Evolutionary conservation across 257 asterid species (phyloP).

Genomic region (Anisodus tanguticus): DNA sequence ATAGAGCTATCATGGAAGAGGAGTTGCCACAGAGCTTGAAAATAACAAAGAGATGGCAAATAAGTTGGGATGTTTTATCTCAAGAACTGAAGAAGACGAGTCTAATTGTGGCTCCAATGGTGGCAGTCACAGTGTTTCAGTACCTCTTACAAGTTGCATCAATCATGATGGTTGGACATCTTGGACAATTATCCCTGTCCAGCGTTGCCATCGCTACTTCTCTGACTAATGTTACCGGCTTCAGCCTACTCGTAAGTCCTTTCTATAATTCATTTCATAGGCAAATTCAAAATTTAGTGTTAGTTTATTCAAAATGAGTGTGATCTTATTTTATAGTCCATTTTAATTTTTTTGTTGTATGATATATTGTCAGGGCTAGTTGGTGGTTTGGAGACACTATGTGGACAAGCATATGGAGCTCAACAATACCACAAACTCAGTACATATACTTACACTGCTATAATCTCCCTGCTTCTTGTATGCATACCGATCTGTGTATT

Average conservation of each 20-base stretch:
- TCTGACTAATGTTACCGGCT: conserved; percentile 49
- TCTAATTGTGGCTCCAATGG: conserved; percentile 56
- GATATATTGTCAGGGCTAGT: conserved; percentile 55
- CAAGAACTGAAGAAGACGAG: conserved; percentile 49
- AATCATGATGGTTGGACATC: conserved; percentile 56
- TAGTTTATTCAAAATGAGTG: background rate
- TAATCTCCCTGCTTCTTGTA: conserved; percentile 49
- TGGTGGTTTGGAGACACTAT: conserved; percentile 66
- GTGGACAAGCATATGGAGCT: conserved; percentile 77
- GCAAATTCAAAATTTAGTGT: background rate
- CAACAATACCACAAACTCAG: conserved; percentile 56
- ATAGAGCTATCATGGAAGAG: background rate
- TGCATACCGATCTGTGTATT: conserved; percentile 55
- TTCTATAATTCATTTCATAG: background rate
- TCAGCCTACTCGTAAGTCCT: conserved; percentile 51
- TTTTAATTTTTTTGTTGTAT: background rate
- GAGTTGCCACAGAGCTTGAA: conserved; percentile 29
- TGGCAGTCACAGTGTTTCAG: conserved; percentile 49
- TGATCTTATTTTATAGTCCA: background rate
- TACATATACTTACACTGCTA: conserved; percentile 51
- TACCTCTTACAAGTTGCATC: conserved; percentile 50
- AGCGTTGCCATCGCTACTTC: conserved; percentile 56
- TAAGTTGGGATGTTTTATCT: conserved; percentile 30
- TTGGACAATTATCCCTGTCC: conserved; percentile 47
- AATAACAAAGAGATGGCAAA: conserved; percentile 29